Base-by-base conservation (phyloP, 192 early-diverging fungal species). In the Coemansia sp. region DNA sequence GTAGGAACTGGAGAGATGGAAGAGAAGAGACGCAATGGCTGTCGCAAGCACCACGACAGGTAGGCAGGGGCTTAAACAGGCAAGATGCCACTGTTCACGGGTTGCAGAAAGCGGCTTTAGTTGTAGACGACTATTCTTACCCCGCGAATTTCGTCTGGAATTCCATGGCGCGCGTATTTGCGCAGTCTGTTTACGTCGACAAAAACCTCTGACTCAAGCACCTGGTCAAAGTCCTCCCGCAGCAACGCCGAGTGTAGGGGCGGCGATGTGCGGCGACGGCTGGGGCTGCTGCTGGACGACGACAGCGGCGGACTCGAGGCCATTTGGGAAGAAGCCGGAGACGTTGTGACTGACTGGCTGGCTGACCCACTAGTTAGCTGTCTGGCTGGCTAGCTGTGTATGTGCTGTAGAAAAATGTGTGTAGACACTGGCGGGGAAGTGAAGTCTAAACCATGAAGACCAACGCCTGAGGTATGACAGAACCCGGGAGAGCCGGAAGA, bases 101-200 rank as follows among this genome's bases (percentile, higher is more conserved):
- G 32, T 1, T 2, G 32, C 32, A 54, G 13, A 11, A 23, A 26
- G 52, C 10, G 21, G 21, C 52, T 54, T 15, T 59, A 40, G 57
- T 41, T 16, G 39, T 10, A 44, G 54, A 52, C 19, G 0, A 12
- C 11, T 69, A 49, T 54, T 23, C 79, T 83, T 83, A 83, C 80
- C 61, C 88, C 87, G 72, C 91, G 85, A 58, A 95, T 85, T 71
- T 93, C 88, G 58, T 86, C 84, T 18, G 94, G 93, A 75, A 95
- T 85, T 26, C 94, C 94, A 76, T 93, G 90, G 47, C 89, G 83
- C 4, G 92, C 89, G 57, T 85, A 85, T 65, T 88, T 83, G 56
- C 92, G 79, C 57, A 96, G 84, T 77, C 86, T 86, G 67, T 93
- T 91, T 47, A 95, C 77, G 61, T 95, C 93, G 66, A 96, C 85